Conservation (phyloP, 345 rosid genomes). For the Pistacia vera region DNA sequence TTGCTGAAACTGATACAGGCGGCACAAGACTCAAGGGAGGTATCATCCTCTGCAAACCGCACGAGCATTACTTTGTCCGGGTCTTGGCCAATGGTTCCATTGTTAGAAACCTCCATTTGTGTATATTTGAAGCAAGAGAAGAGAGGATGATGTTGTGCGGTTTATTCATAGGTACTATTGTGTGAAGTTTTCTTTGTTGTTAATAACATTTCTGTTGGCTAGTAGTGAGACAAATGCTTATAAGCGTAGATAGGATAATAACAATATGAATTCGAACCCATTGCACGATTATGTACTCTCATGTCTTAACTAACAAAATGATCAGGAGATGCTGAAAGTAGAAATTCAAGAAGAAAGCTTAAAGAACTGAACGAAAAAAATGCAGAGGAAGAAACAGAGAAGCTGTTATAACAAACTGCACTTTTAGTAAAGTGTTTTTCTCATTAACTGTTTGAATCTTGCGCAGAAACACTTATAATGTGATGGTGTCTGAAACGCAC, state of each 20-base stretch:
- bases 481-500: too few species aligned
- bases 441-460: too few species aligned
- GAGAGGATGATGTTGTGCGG: neutral
- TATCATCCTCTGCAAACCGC: slow-evolving; percentile 30
- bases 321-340: too few species aligned
- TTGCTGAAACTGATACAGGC: neutral
- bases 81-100: slow-evolving; percentile 9
- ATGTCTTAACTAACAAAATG: too few species aligned
- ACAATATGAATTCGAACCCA: neutral
- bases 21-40: neutral
- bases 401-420: too few species aligned
- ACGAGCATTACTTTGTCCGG: slow-evolving; percentile 20
- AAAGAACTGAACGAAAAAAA: too few species aligned
- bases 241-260: neutral
- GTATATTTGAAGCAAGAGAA: slow-evolving; percentile 3
- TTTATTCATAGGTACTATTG: neutral
- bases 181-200: neutral
- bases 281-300: neutral
- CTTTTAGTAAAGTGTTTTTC: too few species aligned
- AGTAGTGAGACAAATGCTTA: neutral
- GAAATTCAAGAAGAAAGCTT: too few species aligned
- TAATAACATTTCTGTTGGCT: neutral
- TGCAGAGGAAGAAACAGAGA: too few species aligned
- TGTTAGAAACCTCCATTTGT: slow-evolving; percentile 26
- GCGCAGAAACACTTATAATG: too few species aligned